Percentiles rank a stretch among this genome's conserved stretches.
These are phyloP conservation scores for Paramecium primaurelia DNA, from an alignment of 73 alveolate species.

Conservation along the genomic window DNA sequence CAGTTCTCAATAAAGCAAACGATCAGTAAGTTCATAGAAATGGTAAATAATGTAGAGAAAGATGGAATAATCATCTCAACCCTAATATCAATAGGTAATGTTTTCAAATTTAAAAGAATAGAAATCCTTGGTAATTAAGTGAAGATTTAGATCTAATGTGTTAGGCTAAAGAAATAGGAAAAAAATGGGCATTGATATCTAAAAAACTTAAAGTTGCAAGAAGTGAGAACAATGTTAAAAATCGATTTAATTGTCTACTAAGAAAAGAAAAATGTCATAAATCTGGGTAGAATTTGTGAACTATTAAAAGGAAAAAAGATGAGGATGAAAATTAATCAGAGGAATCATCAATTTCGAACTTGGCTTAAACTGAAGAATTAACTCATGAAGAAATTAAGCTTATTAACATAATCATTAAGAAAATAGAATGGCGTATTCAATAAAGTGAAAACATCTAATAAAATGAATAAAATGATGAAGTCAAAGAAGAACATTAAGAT, in stretches of 20 bases:
- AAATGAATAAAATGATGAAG: neutral
- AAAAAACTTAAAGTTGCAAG: conserved; percentile 5
- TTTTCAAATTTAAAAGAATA: neutral
- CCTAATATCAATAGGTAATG: conserved; percentile 77
- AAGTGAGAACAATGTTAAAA: conserved; percentile 37
- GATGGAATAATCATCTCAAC: conserved; percentile 91
- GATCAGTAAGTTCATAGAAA: conserved; percentile 63
- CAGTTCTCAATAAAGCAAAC: neutral
- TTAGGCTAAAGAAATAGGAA: neutral
- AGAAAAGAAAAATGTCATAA: neutral
- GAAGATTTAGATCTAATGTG: conserved; percentile 39
- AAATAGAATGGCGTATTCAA: conserved; percentile 30
- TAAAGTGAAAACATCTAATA: neutral
- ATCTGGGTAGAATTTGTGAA: neutral
- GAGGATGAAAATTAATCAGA: neutral
- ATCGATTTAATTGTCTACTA: conserved; percentile 22
- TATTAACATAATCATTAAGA: neutral
- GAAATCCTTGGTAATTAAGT: neutral
- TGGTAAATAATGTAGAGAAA: conserved; percentile 94
- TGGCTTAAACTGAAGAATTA: conserved; percentile 13
- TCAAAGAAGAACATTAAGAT: neutral
- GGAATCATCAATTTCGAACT: neutral
- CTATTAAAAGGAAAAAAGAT: neutral
- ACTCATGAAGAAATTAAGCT: neutral
- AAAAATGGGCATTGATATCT: conserved; percentile 30